Base-by-base conservation (phyloP, 1,284 basidiomycete genomes). In the Puccinia hordei region DNA sequence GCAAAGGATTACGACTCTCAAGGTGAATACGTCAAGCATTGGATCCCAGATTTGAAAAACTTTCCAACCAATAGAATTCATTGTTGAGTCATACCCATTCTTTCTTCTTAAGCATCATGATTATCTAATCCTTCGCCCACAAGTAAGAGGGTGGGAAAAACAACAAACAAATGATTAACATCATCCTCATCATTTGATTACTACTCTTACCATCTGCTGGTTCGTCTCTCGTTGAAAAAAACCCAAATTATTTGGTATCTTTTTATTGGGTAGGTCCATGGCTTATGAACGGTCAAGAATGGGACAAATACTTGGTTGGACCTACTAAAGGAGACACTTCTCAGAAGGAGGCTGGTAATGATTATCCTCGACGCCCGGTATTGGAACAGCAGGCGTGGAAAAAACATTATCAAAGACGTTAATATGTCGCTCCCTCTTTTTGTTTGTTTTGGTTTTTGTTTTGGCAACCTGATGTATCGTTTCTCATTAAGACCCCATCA, bases 1-100 rank as follows among this genome's bases (percentile, higher is more conserved):
- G 87, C 87, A 9, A 87, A 87, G 76, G 88, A 89, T 81, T 89
- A 89, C 84, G 88, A 89, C 82, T 84, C 86, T 2, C 80, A 87
- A n/a, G 87, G 86, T 19, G 86, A 87, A 44, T 89, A 88, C 82
- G 86, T 89, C 81, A 85, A 86, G 81, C 84, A 85, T 30, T 89
- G 89, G 88, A 83, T 89, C 1, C 87, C 87, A 0, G 86, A 87
- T 72, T 85, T 89, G 35, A 83, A 85, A 46, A 83, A 85, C 22
- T 83, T 89, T 51, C 85, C 85, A 27, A 57, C 83, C 15, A 81
- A 83, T 66, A 83, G 83, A 46, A 83, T 87, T 17, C 86, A 87
- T 74, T 63, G 78, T 80, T 73, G 22, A 73, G 57, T 78, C 61
- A 44, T 30, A 38, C 22, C 17, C n/a, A 83, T 82, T 6, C 83